These are phyloP conservation scores for Globisporangium abappressorium DNA, from an alignment of 352 stramenopile species.

Conservation along the genomic window DNA sequence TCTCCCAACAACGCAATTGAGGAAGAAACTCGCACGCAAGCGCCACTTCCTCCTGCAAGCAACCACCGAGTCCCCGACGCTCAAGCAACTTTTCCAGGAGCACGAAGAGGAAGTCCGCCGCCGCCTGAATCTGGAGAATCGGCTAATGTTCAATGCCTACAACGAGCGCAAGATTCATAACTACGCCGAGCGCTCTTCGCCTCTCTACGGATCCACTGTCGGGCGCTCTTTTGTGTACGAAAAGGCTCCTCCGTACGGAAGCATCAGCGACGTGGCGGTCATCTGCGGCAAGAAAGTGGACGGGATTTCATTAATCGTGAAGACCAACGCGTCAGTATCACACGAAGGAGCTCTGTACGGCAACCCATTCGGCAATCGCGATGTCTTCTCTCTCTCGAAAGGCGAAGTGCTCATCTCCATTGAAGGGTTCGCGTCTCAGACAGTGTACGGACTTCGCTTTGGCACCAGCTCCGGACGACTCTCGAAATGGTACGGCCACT, in stretches of 20 bases:
- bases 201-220: constrained; percentile 37
- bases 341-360: constrained; percentile 53
- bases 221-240: constrained; percentile 59
- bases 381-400: constrained; percentile 49
- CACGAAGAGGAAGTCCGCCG: constrained; percentile 58
- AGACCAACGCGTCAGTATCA: constrained; percentile 41
- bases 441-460: constrained; percentile 64
- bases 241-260: constrained; percentile 57
- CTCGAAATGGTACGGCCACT: constrained; percentile 81
- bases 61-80: constrained; percentile 49
- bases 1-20: constrained; percentile 31
- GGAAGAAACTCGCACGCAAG: constrained; percentile 23
- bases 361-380: constrained; percentile 67
- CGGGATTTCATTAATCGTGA: constrained; percentile 56
- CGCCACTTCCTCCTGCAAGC: constrained; percentile 28
- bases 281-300: constrained; percentile 77
- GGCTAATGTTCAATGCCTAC: constrained; percentile 72
- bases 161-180: constrained; percentile 65
- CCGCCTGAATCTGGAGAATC: constrained; percentile 63
- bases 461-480: constrained; percentile 44
- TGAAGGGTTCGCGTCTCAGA: constrained; percentile 74
- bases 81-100: constrained; percentile 69
- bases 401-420: constrained; percentile 61
- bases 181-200: constrained; percentile 54
- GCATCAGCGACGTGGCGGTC: constrained; percentile 60